Evolutionary conservation across 176 grass and related monocot species (phyloP).

Genomic region (Zizania latifolia): DNA sequence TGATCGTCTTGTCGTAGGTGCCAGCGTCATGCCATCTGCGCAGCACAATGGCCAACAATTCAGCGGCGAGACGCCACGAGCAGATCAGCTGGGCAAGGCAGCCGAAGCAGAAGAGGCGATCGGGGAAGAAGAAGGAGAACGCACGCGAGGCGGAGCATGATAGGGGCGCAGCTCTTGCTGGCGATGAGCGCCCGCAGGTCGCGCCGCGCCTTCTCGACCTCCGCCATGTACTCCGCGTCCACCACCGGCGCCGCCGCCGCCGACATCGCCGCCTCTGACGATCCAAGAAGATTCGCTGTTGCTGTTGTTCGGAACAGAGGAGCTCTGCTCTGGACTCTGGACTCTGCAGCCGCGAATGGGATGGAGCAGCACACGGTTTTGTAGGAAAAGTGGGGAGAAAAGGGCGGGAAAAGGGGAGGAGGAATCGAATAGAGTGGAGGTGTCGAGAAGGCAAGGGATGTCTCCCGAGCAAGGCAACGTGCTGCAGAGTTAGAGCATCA

Average conservation of each 20-base stretch:
- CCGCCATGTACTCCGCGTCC: slow-evolving; percentile 43
- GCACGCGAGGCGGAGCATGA: slow-evolving; percentile 69
- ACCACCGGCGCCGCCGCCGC: slow-evolving; percentile 17
- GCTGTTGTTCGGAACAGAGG: background rate
- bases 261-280: background rate
- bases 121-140: background rate
- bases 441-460: slow-evolving; percentile 51
- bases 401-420: background rate
- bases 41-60: background rate
- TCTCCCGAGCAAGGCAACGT: slow-evolving; percentile 25
- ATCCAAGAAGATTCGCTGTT: background rate
- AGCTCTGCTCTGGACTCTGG: background rate
- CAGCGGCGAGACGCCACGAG: background rate
- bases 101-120: too few relatives aligned
- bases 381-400: background rate
- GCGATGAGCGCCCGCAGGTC: slow-evolving; percentile 60
- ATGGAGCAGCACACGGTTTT: background rate
- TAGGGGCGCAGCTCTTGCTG: slow-evolving; percentile 47
- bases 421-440: slow-evolving; percentile 39
- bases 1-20: slow-evolving; percentile 51
- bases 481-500: too few relatives aligned
- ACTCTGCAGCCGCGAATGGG: too few relatives aligned
- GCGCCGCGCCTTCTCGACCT: slow-evolving; percentile 41
- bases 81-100: too few relatives aligned
- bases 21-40: slow-evolving; percentile 75